Evolutionary conservation across 2,329 filamentous ascomycete species (phyloP), one percentile per base, ranked within the genome.

Genomic region (Neofusicoccum ribis): DNA sequence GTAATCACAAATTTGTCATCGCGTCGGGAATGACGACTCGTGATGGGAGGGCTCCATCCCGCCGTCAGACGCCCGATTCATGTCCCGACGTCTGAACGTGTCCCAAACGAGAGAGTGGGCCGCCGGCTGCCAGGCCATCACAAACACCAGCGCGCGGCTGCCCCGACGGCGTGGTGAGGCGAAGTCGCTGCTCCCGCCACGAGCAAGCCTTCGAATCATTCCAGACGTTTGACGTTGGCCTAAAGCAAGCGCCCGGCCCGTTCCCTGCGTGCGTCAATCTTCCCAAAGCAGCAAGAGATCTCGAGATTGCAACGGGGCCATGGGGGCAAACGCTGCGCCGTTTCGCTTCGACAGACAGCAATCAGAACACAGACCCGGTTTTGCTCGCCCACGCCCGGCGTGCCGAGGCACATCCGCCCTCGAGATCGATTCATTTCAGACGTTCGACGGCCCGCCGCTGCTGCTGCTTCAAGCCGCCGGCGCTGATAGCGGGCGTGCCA

Each of bases 401-500:
- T 34, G 23, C 52, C 52, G 52, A 58, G 52, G 52, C 52, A 44
- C 27, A n/a, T 8, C 5, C 9, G 20, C 20, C 23, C 20, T 37
- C 52, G 23, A 36, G 51, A 47, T 60, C 56, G 56, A 60, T 60
- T 60, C 56, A 60, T 36, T 59, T 23, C 56, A 60, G 56, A 60
- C 56, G 56, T 60, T 47, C 56, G 56, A 60, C 6, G 56, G 3
- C 27, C 23, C 31, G 43, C 56, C 27, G 27, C 8, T 47, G 17
- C n/a, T 58, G 20, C 52, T 58, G 15, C 39, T 58, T 44, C 56
- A 36, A 59, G 41, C 41, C 14, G 9, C 5, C 41, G 15, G 27
- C 9, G 41, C 27, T 12, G 43, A 47, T 56, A 41, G 39, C n/a
- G 54, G 20, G 5, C 50, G 34, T 56, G 51, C 51, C 17, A 23